A percentile compares a stretch with the other conserved stretches of the same genome.
Evolutionary conservation across 2,329 filamentous ascomycete species (phyloP).

Genomic region (Lomentospora prolificans): DNA sequence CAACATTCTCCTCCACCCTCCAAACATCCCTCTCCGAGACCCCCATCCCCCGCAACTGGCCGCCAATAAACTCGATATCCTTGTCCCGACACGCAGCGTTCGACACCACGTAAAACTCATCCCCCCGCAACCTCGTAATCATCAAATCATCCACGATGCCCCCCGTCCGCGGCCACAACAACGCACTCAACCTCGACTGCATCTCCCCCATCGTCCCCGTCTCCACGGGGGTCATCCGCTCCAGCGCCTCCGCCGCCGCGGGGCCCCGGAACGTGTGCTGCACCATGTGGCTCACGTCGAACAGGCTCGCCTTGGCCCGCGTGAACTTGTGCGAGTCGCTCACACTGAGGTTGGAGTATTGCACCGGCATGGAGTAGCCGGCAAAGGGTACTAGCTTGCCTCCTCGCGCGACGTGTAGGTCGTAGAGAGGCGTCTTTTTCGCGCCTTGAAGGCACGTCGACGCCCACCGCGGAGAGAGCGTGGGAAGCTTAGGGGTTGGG

Average conservation of each 20-base stretch:
- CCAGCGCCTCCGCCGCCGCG: constrained; percentile 70
- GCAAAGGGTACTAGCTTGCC: constrained; percentile 97
- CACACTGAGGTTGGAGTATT: constrained; percentile 70
- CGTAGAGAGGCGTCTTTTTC: constrained; percentile 64
- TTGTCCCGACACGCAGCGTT: constrained; percentile 90
- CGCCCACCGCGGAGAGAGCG: not conserved
- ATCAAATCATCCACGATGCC: constrained; percentile 95
- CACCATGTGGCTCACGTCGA: constrained; percentile 96
- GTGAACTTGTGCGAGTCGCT: constrained; percentile 85
- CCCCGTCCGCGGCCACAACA: constrained; percentile 70
- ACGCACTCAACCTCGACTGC: constrained; percentile 71
- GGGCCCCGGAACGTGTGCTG: constrained; percentile 80
- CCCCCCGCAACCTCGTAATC: constrained; percentile 66
- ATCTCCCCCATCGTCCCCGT: constrained; percentile 54
- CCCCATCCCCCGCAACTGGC: constrained; percentile 55
- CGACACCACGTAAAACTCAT: constrained; percentile 85
- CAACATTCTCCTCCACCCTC: constrained; percentile 61
- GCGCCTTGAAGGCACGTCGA: constrained; percentile 23
- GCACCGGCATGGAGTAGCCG: constrained; percentile 84
- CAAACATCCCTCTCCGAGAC: constrained; percentile 49
- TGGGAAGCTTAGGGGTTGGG: not conserved
- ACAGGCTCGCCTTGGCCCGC: constrained; percentile 75
- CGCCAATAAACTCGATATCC: constrained; percentile 66
- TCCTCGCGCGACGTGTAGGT: constrained; percentile 66
- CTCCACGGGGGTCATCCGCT: constrained; percentile 72